Percentiles rank a stretch among this genome's conserved stretches.
phyloP scores from a whole-genome alignment of 257 asterid genomes.

The Nicotiana tabacum region DNA sequence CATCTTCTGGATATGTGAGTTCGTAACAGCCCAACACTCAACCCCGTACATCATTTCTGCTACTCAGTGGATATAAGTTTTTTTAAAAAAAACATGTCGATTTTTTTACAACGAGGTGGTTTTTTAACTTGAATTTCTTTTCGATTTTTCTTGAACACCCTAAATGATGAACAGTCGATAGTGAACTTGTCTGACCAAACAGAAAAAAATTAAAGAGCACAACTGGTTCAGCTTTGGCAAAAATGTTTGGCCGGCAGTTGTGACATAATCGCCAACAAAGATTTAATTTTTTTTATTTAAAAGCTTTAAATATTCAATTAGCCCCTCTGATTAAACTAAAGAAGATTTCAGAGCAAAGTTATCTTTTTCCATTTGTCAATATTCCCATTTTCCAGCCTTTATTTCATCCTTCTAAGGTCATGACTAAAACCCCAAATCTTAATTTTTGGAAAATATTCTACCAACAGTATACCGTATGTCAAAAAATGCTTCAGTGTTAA shows the following conservation, averaged over 20 bases:
- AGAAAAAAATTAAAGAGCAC: neutral
- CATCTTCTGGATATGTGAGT: no score
- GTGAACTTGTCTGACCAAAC: neutral
- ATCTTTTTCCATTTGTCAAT: neutral
- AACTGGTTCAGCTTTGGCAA: neutral
- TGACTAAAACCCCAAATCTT: neutral
- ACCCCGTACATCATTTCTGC: no score
- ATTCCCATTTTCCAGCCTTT: neutral
- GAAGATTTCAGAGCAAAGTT: neutral
- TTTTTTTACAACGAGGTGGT: no score
- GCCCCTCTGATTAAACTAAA: neutral
- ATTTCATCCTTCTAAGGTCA: neutral
- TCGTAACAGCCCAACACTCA: no score
- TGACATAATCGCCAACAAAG: neutral
- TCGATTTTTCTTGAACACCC: neutral
- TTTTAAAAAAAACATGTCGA: no score
- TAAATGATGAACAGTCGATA: neutral
- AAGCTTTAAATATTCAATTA: neutral
- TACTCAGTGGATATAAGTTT: no score
- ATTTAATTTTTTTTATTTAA: neutral
- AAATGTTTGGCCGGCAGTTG: slow-evolving; percentile 18
- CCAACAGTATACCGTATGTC: no score
- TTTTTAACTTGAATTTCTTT: no score
- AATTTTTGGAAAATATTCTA: neutral
- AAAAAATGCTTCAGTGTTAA: no score